Conservation (phyloP, 1,284 basidiomycete genomes). For the Apiotrichum veenhuisii region DNA sequence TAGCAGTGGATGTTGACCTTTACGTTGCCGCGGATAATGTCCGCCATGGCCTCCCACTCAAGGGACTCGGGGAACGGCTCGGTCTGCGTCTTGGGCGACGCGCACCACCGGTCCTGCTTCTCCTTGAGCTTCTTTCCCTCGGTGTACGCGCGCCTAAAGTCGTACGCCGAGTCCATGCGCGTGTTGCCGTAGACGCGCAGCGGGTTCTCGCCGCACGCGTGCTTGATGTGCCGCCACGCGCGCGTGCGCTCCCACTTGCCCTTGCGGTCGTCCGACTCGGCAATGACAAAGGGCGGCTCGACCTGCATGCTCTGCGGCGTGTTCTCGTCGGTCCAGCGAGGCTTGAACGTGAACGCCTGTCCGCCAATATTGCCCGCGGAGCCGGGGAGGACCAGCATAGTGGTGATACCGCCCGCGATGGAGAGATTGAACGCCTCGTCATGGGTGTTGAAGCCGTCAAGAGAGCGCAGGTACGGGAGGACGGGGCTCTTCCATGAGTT, state of each 20-base stretch:
- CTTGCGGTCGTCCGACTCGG: constrained; percentile 25
- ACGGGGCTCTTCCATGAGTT: constrained; percentile 48
- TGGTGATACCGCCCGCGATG: constrained; percentile 54
- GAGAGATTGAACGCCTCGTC: constrained; percentile 51
- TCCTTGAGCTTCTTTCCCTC: constrained; percentile 69
- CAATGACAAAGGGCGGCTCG: constrained; percentile 48
- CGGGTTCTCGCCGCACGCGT: constrained; percentile 54
- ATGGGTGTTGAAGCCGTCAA: constrained; percentile 57
- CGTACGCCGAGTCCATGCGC: constrained; percentile 59
- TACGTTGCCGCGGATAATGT: constrained; percentile 64
- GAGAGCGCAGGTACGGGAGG: constrained; percentile 53
- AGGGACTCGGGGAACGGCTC: constrained; percentile 68
- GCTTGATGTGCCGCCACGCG: constrained; percentile 48
- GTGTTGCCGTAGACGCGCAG: constrained; percentile 52
- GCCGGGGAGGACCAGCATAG: constrained; percentile 54
- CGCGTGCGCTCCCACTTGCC: constrained; percentile 36
- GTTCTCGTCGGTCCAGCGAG: constrained; percentile 48
- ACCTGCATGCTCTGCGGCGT: constrained; percentile 50
- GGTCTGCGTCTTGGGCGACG: constrained; percentile 52
- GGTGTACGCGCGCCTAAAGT: constrained; percentile 62
- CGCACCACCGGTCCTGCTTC: constrained; percentile 65
- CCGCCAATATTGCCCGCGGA: constrained; percentile 46
- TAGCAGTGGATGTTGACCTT: constrained; percentile 78
- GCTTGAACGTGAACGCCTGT: constrained; percentile 54
- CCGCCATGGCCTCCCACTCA: constrained; percentile 79